phyloP scores from a whole-genome alignment of 345 rosid genomes.

The Brassica cretica region DNA sequence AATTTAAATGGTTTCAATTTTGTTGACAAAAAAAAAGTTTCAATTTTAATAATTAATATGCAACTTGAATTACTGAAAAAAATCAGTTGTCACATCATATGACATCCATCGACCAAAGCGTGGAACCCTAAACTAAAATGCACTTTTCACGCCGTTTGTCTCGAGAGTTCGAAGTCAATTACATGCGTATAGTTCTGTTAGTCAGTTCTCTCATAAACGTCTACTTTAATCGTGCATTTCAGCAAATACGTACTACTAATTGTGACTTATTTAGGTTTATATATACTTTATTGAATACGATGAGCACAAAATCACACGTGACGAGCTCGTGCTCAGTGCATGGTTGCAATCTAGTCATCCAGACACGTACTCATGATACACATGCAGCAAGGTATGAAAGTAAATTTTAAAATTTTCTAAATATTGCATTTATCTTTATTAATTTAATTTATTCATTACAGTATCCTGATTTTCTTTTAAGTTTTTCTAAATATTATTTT shows the following conservation, averaged over 20 bases:
- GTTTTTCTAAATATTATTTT: too few relatives aligned
- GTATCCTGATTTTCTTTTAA: too few relatives aligned
- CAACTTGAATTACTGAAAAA: too few relatives aligned
- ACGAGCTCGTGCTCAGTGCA: conserved; percentile 18
- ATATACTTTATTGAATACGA: neutral
- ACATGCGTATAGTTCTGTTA: neutral
- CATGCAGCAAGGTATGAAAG: neutral
- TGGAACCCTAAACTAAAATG: conserved; percentile 1
- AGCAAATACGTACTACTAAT: neutral
- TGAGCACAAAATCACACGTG: conserved; percentile 25
- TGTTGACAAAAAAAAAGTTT: too few relatives aligned
- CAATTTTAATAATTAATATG: too few relatives aligned
- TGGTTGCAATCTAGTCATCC: conserved; percentile 21
- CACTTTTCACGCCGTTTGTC: conserved; percentile 20
- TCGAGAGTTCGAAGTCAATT: conserved; percentile 23
- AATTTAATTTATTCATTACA: too few relatives aligned
- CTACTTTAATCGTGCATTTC: conserved; percentile 10
- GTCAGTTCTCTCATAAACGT: conserved; percentile 19
- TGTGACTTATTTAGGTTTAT: neutral
- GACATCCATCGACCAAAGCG: neutral
- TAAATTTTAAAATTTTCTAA: neutral
- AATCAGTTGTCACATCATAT: neutral
- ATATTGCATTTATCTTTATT: too few relatives aligned
- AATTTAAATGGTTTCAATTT: too few relatives aligned
- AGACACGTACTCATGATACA: neutral